Percentiles rank a stretch among this genome's conserved stretches.
Conservation (phyloP, 441 rosid genomes). For the Viola pubescens region DNA sequence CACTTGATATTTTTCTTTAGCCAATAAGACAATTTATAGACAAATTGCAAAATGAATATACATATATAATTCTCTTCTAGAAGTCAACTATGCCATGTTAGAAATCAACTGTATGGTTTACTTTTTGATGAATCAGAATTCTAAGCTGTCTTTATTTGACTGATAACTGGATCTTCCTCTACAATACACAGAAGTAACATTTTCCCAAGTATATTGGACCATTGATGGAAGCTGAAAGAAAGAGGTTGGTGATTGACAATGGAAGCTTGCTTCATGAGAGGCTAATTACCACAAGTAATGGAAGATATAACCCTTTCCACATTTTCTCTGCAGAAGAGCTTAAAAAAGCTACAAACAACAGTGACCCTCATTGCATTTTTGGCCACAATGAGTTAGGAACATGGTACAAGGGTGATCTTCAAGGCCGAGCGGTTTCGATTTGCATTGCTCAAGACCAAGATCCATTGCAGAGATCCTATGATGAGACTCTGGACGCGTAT, state of each 20-base stretch:
- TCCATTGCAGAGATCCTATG: not conserved
- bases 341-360: constrained; percentile 27
- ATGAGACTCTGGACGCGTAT: not conserved
- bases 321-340: constrained; percentile 27
- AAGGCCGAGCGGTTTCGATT: constrained; percentile 3
- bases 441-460: not conserved
- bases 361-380: constrained; percentile 9
- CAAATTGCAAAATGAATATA: too few species aligned
- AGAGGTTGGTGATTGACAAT: constrained; percentile 14
- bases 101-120: too few species aligned
- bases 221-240: not conserved
- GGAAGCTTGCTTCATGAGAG: constrained; percentile 24
- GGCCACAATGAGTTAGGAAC: rapidly evolving
- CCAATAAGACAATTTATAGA: too few species aligned
- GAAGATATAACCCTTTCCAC: constrained; percentile 30
- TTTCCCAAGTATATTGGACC: too few species aligned
- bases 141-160: too few species aligned
- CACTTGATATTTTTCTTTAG: too few species aligned
- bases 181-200: too few species aligned
- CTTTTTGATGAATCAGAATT: too few species aligned
- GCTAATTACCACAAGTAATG: constrained; percentile 27
- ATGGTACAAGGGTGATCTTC: constrained; percentile 14
- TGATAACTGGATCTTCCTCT: too few species aligned
- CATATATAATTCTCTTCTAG: too few species aligned
- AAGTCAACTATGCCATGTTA: too few species aligned